phyloP scores from a whole-genome alignment of 2,329 filamentous ascomycete genomes.

The Colletotrichum endophyticum region DNA sequence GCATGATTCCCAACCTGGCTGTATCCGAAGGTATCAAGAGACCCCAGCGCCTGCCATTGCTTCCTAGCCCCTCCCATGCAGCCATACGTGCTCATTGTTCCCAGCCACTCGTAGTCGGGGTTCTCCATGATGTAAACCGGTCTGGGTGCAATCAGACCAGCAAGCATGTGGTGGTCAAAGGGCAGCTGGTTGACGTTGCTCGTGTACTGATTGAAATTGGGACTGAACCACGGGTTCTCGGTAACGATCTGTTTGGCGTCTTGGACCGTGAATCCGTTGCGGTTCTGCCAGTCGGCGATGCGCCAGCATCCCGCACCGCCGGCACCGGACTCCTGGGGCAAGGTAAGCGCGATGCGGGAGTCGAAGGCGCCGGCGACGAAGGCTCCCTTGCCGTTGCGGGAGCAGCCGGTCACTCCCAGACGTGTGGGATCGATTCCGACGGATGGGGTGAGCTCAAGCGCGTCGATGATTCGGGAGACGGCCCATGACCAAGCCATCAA shows the following conservation, averaged over 20 bases:
- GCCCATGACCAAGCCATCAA: conserved; percentile 57
- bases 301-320: conserved; percentile 56
- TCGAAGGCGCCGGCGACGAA: conserved; percentile 55
- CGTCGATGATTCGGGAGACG: conserved; percentile 53
- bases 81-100: conserved; percentile 49
- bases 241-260: conserved; percentile 53
- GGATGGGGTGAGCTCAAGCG: conserved; percentile 42
- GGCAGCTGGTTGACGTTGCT: conserved; percentile 53
- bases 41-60: conserved; percentile 53
- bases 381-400: conserved; percentile 56
- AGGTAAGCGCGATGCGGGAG: conserved; percentile 49
- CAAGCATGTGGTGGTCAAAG: conserved; percentile 58
- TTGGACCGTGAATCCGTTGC: conserved; percentile 51
- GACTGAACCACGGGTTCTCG: conserved; percentile 61
- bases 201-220: conserved; percentile 53
- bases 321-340: conserved; percentile 55
- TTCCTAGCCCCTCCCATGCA: conserved; percentile 53
- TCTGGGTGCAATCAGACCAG: conserved; percentile 54
- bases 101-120: conserved; percentile 54
- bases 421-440: conserved; percentile 38
- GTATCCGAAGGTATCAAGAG: conserved; percentile 52
- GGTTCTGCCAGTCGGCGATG: conserved; percentile 35
- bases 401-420: conserved; percentile 54
- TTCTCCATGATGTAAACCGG: conserved; percentile 57
- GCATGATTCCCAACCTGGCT: conserved; percentile 50